Base-by-base conservation (phyloP, 2,329 filamentous ascomycete genomes). In the Magnaporthales sp. region DNA sequence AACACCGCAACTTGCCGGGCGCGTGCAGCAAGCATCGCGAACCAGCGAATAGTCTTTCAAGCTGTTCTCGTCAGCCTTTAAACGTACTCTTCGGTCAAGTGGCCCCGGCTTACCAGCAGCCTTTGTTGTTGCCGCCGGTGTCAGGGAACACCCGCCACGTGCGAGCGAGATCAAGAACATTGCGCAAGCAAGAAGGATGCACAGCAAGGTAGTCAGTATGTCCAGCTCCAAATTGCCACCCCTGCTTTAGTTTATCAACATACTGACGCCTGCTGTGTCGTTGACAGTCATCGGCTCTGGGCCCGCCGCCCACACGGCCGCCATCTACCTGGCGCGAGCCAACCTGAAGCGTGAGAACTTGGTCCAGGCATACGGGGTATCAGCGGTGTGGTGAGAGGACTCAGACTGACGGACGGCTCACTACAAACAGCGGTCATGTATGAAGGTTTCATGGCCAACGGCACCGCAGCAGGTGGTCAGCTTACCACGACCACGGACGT, bases 401-500 rank as follows among this genome's bases (percentile, higher is more conserved):
- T 19, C 1, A 27, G 24, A 13, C 56, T 60, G 56, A 60, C 56
- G 27, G 63, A 68, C 67, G 63, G 68, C 63, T 24, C 22, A 66
- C 3, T 32, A 62, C 9, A 15, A 13, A 27, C 69, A 87, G 87
- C 95, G 70, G 91, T 97, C 70, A 85, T 99, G 72, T 99, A 98
- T 77, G 95, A 99, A 82, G 95, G 95, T 73, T 97, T 99, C 86
- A 89, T 99, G 78, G 95, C 95, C 73, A 95, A 97, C 76, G 95
- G 94, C 75, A 96, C 96, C 74, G 95, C 95, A 7, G 92, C 95
- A 61, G 95, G 95, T 72, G 95, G 95, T 67, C 95, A 99, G 84
- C 85, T 99, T 72, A 99, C 96, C 66, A 99, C 96, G 29, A 99
- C 95, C 66, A 98, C 96, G 74, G 96, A 99, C 72, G 89, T 99